These are phyloP conservation scores for Calonectria honghensis DNA, from an alignment of 2,329 filamentous ascomycete genomes.

Conservation along the genomic window DNA sequence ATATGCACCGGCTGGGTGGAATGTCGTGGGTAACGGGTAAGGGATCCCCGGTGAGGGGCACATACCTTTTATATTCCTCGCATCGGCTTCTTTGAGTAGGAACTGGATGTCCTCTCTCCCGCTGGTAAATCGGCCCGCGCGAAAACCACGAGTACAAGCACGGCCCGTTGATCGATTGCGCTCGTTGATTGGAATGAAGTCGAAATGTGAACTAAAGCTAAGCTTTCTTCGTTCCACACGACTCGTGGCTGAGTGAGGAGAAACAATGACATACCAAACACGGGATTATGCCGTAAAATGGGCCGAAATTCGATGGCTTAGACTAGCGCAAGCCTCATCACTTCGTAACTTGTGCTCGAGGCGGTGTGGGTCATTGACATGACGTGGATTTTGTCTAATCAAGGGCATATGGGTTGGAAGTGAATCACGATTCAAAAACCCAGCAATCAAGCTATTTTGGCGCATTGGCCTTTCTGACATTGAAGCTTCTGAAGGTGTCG, in stretches of 20 bases:
- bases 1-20: not conserved
- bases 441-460: not conserved
- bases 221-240: not conserved
- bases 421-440: not conserved
- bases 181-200: not conserved
- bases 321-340: not conserved
- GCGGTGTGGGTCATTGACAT: not conserved
- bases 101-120: not conserved
- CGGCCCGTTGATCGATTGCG: not conserved
- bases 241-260: not conserved
- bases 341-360: not conserved
- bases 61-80: not conserved
- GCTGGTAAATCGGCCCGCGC: not conserved
- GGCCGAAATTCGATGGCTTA: not conserved
- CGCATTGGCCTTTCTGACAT: too few species aligned
- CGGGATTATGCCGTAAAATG: conserved; percentile 1
- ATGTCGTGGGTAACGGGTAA: not conserved
- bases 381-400: not conserved
- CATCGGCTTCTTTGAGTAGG: not conserved
- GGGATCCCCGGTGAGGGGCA: not conserved
- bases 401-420: not conserved
- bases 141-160: not conserved
- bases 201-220: not conserved
- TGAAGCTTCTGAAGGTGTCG: too few species aligned
- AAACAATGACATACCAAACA: not conserved